Conservation (phyloP, 2,329 filamentous ascomycete genomes). For the Camillea tinctor region DNA sequence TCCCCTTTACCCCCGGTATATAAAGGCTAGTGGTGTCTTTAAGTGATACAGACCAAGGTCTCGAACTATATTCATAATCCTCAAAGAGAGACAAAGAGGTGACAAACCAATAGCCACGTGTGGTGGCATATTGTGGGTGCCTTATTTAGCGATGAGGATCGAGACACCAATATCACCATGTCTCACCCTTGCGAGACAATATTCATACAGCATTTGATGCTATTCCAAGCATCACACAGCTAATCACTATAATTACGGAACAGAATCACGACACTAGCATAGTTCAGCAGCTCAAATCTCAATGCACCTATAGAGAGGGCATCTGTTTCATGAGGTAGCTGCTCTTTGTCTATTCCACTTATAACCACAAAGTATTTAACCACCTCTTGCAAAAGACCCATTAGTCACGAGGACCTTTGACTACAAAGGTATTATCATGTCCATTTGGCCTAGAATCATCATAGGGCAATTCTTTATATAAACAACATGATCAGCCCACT, state of each 20-base stretch:
- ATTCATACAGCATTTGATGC: not conserved
- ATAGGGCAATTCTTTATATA: not conserved
- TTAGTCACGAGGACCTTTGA: not conserved
- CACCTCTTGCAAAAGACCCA: not conserved
- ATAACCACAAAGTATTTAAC: not conserved
- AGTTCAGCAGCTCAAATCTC: not conserved
- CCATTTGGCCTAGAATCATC: not conserved
- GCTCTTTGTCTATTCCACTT: not conserved
- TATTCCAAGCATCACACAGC: not conserved
- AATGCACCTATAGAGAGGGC: not conserved
- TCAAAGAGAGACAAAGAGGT: not conserved
- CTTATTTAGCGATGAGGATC: not conserved
- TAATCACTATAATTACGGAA: too few species aligned
- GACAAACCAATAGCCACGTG: not conserved
- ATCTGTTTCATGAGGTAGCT: not conserved
- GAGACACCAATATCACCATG: not conserved
- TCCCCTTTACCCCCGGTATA: too few species aligned
- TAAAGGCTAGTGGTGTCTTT: not conserved
- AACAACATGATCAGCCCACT: not conserved
- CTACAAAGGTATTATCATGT: not conserved
- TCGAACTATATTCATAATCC: not conserved
- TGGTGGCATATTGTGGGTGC: not conserved
- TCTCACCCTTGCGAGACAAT: not conserved
- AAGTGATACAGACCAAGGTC: not conserved
- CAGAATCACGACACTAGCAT: too few species aligned